Conservation (phyloP, 2,329 filamentous ascomycete genomes). For the Purpureocillium lavendulum region DNA sequence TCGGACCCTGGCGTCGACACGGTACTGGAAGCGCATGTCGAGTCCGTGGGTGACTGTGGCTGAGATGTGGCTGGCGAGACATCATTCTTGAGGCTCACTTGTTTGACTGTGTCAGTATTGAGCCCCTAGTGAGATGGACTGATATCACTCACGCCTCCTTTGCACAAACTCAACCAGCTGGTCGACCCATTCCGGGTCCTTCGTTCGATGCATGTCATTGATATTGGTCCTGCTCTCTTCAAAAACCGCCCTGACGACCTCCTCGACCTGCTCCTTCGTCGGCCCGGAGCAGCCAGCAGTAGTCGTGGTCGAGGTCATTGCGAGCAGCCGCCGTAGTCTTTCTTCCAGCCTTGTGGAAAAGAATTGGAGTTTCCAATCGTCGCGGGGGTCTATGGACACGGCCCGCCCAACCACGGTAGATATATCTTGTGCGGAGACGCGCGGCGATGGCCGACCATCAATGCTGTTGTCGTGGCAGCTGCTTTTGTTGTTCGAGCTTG, state of each 20-base stretch:
- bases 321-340: not conserved
- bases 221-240: not conserved
- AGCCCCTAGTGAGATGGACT: not conserved
- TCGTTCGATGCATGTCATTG: slow-evolving; percentile 6
- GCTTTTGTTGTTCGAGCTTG: no score
- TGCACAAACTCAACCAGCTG: slow-evolving; percentile 7
- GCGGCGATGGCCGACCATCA: not conserved
- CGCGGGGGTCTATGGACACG: not conserved
- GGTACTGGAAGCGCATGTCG: not conserved
- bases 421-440: not conserved
- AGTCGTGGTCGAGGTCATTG: no score
- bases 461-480: no score
- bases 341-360: not conserved
- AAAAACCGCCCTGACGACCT: slow-evolving; percentile 6
- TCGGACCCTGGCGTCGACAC: slow-evolving; percentile 1
- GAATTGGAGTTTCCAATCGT: no score
- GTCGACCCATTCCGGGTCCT: slow-evolving; percentile 6
- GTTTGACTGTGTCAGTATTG: not conserved
- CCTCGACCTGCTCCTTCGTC: slow-evolving; percentile 9
- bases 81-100: slow-evolving; percentile 1
- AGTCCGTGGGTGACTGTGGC: slow-evolving; percentile 1
- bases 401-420: not conserved
- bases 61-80: not conserved
- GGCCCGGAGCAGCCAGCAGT: not conserved
- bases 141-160: not conserved